Base-by-base conservation (phyloP, 805 yeast genomes). In the Saccharomycopsis sp. region DNA sequence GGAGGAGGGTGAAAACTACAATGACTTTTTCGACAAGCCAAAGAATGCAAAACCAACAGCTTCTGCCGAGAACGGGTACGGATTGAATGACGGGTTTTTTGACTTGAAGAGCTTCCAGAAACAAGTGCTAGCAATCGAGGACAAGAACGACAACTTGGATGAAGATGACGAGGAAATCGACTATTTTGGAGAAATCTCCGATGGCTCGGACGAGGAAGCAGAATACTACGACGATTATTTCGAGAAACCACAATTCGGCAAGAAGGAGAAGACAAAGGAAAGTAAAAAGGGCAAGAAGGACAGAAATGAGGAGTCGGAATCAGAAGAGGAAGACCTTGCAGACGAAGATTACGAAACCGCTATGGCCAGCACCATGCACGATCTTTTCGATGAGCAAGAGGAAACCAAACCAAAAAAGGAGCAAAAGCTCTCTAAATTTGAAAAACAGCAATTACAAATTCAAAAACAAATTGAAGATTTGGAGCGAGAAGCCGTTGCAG, bases 401-500 rank as follows among this genome's bases (percentile, higher is more conserved):
- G 52, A 46, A 9, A 50, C 50, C 7, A 58, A 51, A 12, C 45
- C 46, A 2, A 51, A 52, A 20, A 43, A 41, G 4, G 49, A 44
- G 3, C 59, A 61, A 40, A 64, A 64, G 25, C 60, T 86, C 42
- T 84, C 95, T 0, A 73, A 85, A 3, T 86, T 75, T 56, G 94
- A 89, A 60, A 80, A 73, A 51, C 94, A 86, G 57, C 96, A 89
- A 59, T 65, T 67, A 39, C 75, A 74, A 45, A 66, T 92, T 19
- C 83, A 79, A 53, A 68, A 71, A 26, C 94, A 92, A 60, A 92
- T 92, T 46, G 72, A 72, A 26, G 68, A 72, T 51, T 66, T 88
- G 37, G 98, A 89, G 61, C 75, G 77, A 34, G 96, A 88, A 57
- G 79, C 92, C 13, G 77, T 89, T 22, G 92, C 88, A 3, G 89